Conservation (phyloP, 345 rosid genomes). For the Brassica rapa region DNA sequence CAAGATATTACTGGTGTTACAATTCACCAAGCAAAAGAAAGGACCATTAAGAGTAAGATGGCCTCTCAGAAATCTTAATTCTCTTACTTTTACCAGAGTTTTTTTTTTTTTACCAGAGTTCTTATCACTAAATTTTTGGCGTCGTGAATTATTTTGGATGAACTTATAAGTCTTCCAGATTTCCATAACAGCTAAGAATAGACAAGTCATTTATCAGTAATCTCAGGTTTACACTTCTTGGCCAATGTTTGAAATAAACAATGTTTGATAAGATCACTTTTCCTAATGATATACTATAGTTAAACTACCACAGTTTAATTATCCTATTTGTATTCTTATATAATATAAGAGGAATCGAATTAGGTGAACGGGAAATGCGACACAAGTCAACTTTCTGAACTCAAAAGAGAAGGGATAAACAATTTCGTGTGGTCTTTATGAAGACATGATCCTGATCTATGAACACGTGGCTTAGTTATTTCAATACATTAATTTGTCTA, state of each 20-base stretch:
- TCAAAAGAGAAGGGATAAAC: neutral
- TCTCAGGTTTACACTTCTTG: neutral
- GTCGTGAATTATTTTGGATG: neutral
- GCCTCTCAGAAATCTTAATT: neutral
- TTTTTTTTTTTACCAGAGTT: neutral
- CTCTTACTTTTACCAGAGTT: neutral
- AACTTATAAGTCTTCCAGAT: neutral
- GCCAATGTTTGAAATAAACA: slow-evolving; percentile 9
- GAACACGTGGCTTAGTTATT: slow-evolving; percentile 10
- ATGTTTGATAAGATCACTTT: neutral
- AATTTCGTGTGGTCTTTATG: slow-evolving; percentile 30
- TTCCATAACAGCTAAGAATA: neutral
- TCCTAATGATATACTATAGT: neutral
- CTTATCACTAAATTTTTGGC: neutral
- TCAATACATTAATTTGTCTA: slow-evolving; percentile 17
- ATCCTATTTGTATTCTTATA: neutral
- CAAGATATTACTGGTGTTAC: neutral
- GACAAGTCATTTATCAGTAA: neutral
- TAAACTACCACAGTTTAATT: neutral
- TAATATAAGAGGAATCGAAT: slow-evolving; percentile 9
- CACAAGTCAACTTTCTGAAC: slow-evolving; percentile 11
- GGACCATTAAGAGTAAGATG: neutral
- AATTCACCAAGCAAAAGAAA: neutral
- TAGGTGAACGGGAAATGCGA: slow-evolving; percentile 15
- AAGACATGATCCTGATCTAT: neutral